phyloP scores from a whole-genome alignment of 805 yeast genomes.

The Cyberlindnera mississippiensis region DNA sequence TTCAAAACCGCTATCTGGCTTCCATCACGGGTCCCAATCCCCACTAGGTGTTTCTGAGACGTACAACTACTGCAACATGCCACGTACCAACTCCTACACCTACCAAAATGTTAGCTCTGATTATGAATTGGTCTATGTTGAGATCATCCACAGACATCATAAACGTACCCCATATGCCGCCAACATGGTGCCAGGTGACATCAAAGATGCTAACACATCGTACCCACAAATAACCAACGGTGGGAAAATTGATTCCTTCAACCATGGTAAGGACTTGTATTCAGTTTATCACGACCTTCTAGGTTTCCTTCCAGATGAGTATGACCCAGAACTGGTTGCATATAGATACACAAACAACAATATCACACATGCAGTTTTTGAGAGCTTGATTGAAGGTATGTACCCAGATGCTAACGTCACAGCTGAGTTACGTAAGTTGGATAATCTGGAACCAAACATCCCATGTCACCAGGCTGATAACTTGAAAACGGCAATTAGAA shows the following conservation, averaged over 20 bases:
- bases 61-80: slow-evolving; percentile 44
- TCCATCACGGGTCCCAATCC: slow-evolving; percentile 21
- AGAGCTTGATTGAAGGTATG: slow-evolving; percentile 34
- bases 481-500: slow-evolving; percentile 25
- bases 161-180: slow-evolving; percentile 38
- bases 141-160: slow-evolving; percentile 41
- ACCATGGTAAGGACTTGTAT: slow-evolving; percentile 38
- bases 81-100: slow-evolving; percentile 32
- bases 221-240: slow-evolving; percentile 38
- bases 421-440: slow-evolving; percentile 33
- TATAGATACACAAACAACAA: slow-evolving; percentile 37
- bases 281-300: slow-evolving; percentile 34
- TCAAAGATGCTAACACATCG: slow-evolving; percentile 26
- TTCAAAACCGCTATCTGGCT: slow-evolving; percentile 20
- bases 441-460: slow-evolving; percentile 36
- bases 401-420: slow-evolving; percentile 31
- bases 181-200: slow-evolving; percentile 34
- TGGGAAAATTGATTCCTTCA: slow-evolving; percentile 36
- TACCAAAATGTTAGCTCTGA: slow-evolving; percentile 28
- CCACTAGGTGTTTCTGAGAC: slow-evolving; percentile 28
- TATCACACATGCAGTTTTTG: slow-evolving; percentile 39
- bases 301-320: slow-evolving; percentile 33
- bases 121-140: slow-evolving; percentile 34
- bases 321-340: slow-evolving; percentile 28
- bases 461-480: slow-evolving; percentile 31